Percentiles rank a stretch among this genome's conserved stretches.
Evolutionary conservation across 768 basidiomycete species (phyloP).

Genomic region (Asterophora lycoperdoides): DNA sequence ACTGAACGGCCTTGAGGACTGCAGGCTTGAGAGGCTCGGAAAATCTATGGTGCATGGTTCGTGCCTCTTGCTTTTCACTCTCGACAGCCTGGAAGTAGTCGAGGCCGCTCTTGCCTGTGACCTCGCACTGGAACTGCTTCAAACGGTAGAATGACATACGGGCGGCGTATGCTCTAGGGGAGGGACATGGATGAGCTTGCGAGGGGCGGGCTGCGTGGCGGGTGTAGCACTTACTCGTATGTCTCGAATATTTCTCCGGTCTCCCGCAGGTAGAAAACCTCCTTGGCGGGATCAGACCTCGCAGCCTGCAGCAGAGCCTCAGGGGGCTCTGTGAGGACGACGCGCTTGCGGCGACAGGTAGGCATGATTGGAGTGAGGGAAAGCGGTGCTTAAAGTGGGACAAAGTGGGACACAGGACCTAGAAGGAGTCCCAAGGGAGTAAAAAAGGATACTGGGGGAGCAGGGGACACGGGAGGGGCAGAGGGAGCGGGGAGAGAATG

Average conservation of each 20-base stretch:
- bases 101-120: slow-evolving; percentile 89
- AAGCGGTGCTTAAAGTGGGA: slow-evolving; percentile 17
- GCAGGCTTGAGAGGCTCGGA: slow-evolving; percentile 90
- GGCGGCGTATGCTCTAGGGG: slow-evolving; percentile 68
- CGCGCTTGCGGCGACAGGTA: slow-evolving; percentile 86
- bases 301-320: slow-evolving; percentile 61
- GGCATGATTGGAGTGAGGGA: slow-evolving; percentile 51
- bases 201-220: slow-evolving; percentile 23
- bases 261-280: slow-evolving; percentile 88
- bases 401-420: slow-evolving; percentile 16
- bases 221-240: slow-evolving; percentile 73
- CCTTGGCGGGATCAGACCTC: slow-evolving; percentile 59
- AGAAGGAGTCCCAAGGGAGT: slow-evolving; percentile 13
- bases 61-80: slow-evolving; percentile 86
- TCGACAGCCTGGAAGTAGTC: slow-evolving; percentile 94
- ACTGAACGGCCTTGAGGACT: slow-evolving; percentile 90
- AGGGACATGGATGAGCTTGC: slow-evolving; percentile 15
- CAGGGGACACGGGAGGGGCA: slow-evolving; percentile 12
- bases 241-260: slow-evolving; percentile 97
- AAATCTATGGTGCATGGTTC: slow-evolving; percentile 86
- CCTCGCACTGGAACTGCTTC: slow-evolving; percentile 96
- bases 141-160: slow-evolving; percentile 93
- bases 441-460: slow-evolving; percentile 11
- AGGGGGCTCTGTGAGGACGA: slow-evolving; percentile 81
- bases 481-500: slow-evolving; percentile 12